phyloP scores from a whole-genome alignment of 345 rosid genomes.

The Ceriops tagal region DNA sequence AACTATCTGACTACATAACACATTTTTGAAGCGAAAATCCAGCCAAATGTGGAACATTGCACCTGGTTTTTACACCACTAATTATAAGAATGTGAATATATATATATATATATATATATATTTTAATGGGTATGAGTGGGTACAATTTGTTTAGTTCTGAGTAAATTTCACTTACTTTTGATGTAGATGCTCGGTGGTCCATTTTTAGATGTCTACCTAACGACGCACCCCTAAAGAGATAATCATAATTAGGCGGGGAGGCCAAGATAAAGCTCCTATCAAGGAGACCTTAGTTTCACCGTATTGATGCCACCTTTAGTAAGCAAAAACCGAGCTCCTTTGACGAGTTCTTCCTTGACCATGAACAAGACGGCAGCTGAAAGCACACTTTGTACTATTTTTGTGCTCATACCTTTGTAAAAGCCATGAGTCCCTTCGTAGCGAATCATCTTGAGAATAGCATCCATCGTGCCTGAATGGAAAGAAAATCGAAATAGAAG shows the following conservation, averaged over 20 bases:
- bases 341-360: slow-evolving; percentile 93
- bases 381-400: slow-evolving; percentile 84
- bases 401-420: slow-evolving; percentile 95
- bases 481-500: neutral
- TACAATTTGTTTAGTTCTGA: neutral
- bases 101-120: too few relatives aligned
- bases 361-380: slow-evolving; percentile 90
- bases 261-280: slow-evolving; percentile 9
- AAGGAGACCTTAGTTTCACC: slow-evolving; percentile 36
- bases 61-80: too few relatives aligned
- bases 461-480: slow-evolving; percentile 66
- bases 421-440: slow-evolving; percentile 81
- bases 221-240: neutral
- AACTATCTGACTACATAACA: neutral
- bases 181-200: neutral
- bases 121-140: neutral
- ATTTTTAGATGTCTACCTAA: neutral
- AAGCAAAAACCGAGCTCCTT: slow-evolving; percentile 55
- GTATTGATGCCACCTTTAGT: slow-evolving; percentile 20
- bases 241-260: neutral
- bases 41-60: neutral
- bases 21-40: neutral
- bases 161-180: slow-evolving; percentile 7
- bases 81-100: too few relatives aligned
- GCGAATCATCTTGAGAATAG: slow-evolving; percentile 77